Conservation (phyloP, 2,329 filamentous ascomycete species). For the Epichloe brachyelytri region DNA sequence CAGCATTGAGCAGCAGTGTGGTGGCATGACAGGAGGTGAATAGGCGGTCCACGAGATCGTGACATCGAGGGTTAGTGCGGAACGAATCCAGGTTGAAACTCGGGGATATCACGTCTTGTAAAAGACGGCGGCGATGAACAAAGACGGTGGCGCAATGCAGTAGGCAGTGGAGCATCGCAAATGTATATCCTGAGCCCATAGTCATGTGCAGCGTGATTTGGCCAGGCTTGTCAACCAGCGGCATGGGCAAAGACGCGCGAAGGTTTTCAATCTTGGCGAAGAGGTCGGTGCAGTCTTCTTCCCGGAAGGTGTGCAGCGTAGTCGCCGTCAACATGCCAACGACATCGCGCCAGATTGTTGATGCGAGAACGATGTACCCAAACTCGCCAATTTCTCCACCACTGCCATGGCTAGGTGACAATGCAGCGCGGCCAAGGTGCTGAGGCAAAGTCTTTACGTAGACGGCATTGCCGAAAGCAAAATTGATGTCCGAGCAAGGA, state of each 20-base stretch:
- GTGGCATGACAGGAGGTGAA: constrained; percentile 47
- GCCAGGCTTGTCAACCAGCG: constrained; percentile 47
- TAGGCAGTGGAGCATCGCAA: constrained; percentile 49
- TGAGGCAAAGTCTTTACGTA: constrained; percentile 42
- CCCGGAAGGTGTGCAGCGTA: constrained; percentile 37
- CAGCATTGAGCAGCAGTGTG: constrained; percentile 39
- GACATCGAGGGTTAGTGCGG: constrained; percentile 34
- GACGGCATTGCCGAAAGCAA: constrained; percentile 47
- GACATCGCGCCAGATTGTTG: constrained; percentile 48
- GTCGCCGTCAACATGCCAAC: constrained; percentile 47
- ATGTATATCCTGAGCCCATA: constrained; percentile 50
- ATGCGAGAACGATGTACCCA: constrained; percentile 47
- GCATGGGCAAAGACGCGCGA: constrained; percentile 41
- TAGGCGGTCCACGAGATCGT: constrained; percentile 42
- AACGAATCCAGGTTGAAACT: constrained; percentile 41
- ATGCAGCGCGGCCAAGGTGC: constrained; percentile 22
- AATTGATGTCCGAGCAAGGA: constrained; percentile 49
- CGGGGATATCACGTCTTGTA: constrained; percentile 42
- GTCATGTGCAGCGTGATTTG: constrained; percentile 51
- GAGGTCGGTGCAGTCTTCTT: constrained; percentile 37
- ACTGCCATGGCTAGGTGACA: constrained; percentile 24
- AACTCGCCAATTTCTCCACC: constrained; percentile 47
- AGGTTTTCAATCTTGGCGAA: constrained; percentile 43
- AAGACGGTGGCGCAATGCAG: constrained; percentile 49
- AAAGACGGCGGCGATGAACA: constrained; percentile 44